A percentile compares a stretch with the other conserved stretches of the same genome.
Evolutionary conservation across 352 stramenopile genomes (phyloP).

Genomic region (Poterioochromonas sp.): DNA sequence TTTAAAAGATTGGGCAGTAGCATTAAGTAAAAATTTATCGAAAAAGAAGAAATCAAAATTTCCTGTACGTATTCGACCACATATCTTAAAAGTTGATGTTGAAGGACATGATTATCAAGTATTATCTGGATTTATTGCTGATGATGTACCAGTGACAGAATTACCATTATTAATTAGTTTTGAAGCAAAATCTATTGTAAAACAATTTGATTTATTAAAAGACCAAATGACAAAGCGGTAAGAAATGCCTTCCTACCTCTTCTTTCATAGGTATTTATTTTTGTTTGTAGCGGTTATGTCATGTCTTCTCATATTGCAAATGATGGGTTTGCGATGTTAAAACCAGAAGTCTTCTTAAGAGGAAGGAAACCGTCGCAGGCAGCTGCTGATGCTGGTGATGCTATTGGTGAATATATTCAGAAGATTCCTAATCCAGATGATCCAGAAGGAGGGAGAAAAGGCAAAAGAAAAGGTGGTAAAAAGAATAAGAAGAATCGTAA

Average conservation of each 20-base stretch:
- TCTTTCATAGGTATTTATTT: background rate
- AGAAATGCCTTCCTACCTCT: background rate
- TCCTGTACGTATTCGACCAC: background rate
- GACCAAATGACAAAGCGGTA: background rate
- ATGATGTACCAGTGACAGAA: background rate
- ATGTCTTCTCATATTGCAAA: background rate
- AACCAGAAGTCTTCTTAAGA: background rate
- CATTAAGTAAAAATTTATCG: background rate
- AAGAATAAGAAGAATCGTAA: too few species aligned
- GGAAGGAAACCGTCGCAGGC: background rate
- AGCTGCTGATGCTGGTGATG: too few species aligned
- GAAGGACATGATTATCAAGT: conserved; percentile 28
- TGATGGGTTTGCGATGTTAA: conserved; percentile 23
- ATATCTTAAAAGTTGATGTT: conserved; percentile 9
- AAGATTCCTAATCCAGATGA: too few species aligned
- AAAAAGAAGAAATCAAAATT: background rate
- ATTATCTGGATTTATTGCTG: background rate
- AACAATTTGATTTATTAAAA: background rate
- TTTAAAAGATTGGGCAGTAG: background rate
- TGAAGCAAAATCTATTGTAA: conserved; percentile 3
- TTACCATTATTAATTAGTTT: conserved; percentile 8
- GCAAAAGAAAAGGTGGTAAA: too few species aligned
- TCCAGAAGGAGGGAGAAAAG: too few species aligned
- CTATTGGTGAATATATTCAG: too few species aligned
- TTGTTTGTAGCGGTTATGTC: background rate